These are phyloP conservation scores for Teunomyces stri DNA, from an alignment of 805 yeast genomes.

Conservation along the genomic window DNA sequence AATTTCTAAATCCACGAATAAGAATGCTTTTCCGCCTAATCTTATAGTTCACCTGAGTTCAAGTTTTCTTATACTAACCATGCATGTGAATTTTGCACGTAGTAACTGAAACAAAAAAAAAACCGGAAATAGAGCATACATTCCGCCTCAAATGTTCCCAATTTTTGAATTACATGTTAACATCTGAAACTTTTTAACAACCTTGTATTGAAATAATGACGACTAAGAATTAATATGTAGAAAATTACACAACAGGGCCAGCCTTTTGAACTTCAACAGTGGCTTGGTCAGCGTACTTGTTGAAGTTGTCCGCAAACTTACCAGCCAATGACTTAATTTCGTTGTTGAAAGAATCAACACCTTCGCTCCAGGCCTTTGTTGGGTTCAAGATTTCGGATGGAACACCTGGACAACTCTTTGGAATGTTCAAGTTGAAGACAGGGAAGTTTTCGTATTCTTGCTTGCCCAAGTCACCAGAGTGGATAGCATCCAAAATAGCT, in stretches of 20 bases:
- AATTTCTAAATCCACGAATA: too few relatives aligned
- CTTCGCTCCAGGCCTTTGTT: slow-evolving; percentile 67
- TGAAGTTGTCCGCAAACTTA: slow-evolving; percentile 83
- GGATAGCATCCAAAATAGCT: slow-evolving; percentile 92
- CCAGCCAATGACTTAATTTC: slow-evolving; percentile 61
- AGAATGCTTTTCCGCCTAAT: too few relatives aligned
- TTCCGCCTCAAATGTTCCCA: too few relatives aligned
- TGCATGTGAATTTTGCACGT: too few relatives aligned
- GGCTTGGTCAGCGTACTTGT: slow-evolving; percentile 77
- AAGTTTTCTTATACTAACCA: too few relatives aligned
- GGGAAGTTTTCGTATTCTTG: slow-evolving; percentile 83
- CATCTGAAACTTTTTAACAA: neutral
- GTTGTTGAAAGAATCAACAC: slow-evolving; percentile 35
- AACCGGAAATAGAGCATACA: too few relatives aligned
- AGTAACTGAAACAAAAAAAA: too few relatives aligned
- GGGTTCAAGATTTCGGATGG: slow-evolving; percentile 88
- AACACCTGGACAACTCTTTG: slow-evolving; percentile 77
- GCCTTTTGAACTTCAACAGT: slow-evolving; percentile 88
- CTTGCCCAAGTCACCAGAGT: slow-evolving; percentile 80
- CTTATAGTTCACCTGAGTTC: too few relatives aligned
- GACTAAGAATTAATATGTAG: slow-evolving; percentile 1
- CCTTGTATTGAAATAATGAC: neutral
- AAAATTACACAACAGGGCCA: slow-evolving; percentile 60
- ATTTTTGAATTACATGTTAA: too few relatives aligned
- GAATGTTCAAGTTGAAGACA: slow-evolving; percentile 82